phyloP scores from a whole-genome alignment of 805 yeast genomes.

The Starmera quercuum region DNA sequence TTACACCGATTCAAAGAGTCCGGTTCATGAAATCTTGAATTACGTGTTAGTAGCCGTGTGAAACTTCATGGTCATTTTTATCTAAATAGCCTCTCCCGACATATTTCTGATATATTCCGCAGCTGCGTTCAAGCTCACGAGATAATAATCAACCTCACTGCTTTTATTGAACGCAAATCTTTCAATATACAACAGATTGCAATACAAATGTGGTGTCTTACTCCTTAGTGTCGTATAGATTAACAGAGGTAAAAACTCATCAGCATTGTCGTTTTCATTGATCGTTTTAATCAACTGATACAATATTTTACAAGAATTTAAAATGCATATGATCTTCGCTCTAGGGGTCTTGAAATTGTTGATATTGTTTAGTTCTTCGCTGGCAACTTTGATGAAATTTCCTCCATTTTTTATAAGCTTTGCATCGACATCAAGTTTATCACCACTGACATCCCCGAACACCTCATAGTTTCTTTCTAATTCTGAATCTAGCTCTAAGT shows the following conservation, averaged over 20 bases:
- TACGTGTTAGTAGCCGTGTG: too few relatives aligned
- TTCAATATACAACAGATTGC: slow-evolving; percentile 81
- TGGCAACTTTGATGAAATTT: slow-evolving; percentile 58
- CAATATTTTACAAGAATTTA: slow-evolving; percentile 88
- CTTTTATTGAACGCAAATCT: slow-evolving; percentile 67
- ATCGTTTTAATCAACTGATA: slow-evolving; percentile 75
- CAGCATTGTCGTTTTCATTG: slow-evolving; percentile 73
- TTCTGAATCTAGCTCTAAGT: slow-evolving; percentile 50
- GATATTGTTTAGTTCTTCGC: slow-evolving; percentile 68
- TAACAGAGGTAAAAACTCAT: slow-evolving; percentile 83
- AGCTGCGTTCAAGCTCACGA: slow-evolving; percentile 88
- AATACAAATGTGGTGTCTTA: slow-evolving; percentile 53
- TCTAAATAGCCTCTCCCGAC: too few relatives aligned
- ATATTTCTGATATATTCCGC: slow-evolving; percentile 67
- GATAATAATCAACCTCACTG: slow-evolving; percentile 89
- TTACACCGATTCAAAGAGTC: too few relatives aligned
- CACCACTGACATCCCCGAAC: slow-evolving; percentile 48
- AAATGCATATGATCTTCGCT: slow-evolving; percentile 84
- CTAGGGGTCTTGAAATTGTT: slow-evolving; percentile 87
- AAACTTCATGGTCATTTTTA: too few relatives aligned
- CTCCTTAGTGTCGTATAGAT: slow-evolving; percentile 73
- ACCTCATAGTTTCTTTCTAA: slow-evolving; percentile 47
- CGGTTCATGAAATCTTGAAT: too few relatives aligned
- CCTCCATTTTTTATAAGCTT: slow-evolving; percentile 38
- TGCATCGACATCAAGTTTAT: slow-evolving; percentile 70